Base-by-base conservation (phyloP, 352 stramenopile genomes). In the Elongisporangium anandrum region DNA sequence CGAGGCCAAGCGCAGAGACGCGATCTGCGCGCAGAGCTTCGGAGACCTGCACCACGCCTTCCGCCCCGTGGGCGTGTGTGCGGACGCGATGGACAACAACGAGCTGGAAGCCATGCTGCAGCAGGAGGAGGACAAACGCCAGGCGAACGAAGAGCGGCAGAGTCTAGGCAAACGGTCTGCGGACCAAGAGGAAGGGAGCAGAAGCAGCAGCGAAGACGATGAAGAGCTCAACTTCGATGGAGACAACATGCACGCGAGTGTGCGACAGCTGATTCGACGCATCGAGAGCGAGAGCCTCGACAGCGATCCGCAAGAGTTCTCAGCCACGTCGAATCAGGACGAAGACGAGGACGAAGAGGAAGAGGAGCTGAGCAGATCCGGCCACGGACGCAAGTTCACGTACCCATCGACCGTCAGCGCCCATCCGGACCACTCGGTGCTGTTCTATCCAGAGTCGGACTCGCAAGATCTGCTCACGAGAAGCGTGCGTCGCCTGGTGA, bases 401-500 rank as follows among this genome's bases (percentile, higher is more conserved):
- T 45, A 45, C 10, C 34, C 34, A 2, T 15, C 34, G 34, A 47
- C 34, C 22, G 21, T 50, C 47, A 34, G 53, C 53, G 13, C 24
- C 17, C 17, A 24, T 24, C 48, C 48, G 7, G 21, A 52, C 48
- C 48, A 52, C 21, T 21, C 48, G 48, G n/a, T 24, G 48, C 21
- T 24, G 19, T 24, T 52, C 48, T 26, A 21, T 20, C 51, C 22
- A 56, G 19, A 21, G 51, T 59, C 63, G 2, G 65, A 65, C 61
- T 74, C 83, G 23, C 80, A 85, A 50, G 69, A 89, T 51, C 70
- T 87, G 9, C 74, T 95, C 22, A 92, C 83, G 1, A 76, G 76
- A 22, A 91, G 81, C 52, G 67, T 95, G n/a, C 76, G 85, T 0
- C 81, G 83, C 3, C 69, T 95, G 7, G 83, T 92, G 53, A 85